These are phyloP conservation scores for Barnettozyma siamensis DNA, from an alignment of 805 yeast species.

Conservation along the genomic window DNA sequence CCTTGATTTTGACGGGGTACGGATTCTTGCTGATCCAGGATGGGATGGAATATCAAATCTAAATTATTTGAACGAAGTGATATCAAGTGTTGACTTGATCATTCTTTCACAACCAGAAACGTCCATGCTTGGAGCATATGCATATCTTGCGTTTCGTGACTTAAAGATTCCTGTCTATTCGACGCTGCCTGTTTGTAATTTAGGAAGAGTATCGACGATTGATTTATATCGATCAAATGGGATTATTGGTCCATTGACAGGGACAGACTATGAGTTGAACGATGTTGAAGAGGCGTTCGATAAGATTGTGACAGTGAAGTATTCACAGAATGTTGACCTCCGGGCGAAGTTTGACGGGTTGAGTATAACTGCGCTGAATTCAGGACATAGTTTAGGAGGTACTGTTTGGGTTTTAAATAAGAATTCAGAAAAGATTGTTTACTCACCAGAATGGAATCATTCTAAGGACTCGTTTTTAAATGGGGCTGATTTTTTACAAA, in stretches of 20 bases:
- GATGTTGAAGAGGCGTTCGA: slow-evolving; percentile 84
- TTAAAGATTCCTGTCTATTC: slow-evolving; percentile 74
- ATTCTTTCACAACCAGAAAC: slow-evolving; percentile 84
- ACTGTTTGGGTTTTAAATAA: slow-evolving; percentile 77
- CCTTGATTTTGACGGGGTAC: slow-evolving; percentile 51
- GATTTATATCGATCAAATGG: slow-evolving; percentile 75
- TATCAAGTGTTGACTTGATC: slow-evolving; percentile 55
- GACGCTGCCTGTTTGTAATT: slow-evolving; percentile 81
- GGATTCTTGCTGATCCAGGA: slow-evolving; percentile 64
- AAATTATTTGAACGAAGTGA: slow-evolving; percentile 36
- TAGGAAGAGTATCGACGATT: slow-evolving; percentile 82
- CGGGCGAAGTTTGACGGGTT: slow-evolving; percentile 56
- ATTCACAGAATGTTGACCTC: slow-evolving; percentile 66
- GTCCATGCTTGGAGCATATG: slow-evolving; percentile 75
- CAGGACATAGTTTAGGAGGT: slow-evolving; percentile 95
- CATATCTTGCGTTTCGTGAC: slow-evolving; percentile 54
- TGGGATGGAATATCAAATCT: slow-evolving; percentile 56
- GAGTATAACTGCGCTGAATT: slow-evolving; percentile 72
- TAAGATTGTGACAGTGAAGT: slow-evolving; percentile 61
- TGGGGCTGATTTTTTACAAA: slow-evolving; percentile 58
- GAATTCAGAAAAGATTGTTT: slow-evolving; percentile 73
- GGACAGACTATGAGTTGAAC: slow-evolving; percentile 52
- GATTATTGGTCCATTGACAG: slow-evolving; percentile 61
- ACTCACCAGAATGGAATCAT: slow-evolving; percentile 94
- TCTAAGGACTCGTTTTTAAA: slow-evolving; percentile 80